phyloP scores from a whole-genome alignment of 148 eudicot species.

The Spergularia bocconei region DNA sequence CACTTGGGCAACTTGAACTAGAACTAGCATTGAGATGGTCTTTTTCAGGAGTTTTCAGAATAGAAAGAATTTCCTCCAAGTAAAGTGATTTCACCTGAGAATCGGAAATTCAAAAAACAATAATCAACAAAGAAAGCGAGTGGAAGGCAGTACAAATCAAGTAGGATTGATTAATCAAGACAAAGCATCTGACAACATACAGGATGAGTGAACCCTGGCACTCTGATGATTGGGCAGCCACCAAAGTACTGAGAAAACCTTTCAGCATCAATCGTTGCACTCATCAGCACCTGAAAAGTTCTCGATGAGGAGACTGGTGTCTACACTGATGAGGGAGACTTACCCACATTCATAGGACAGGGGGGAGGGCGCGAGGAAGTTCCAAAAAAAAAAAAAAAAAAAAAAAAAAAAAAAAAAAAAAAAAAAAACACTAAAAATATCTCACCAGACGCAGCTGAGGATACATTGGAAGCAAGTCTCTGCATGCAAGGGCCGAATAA shows the following conservation, averaged over 20 bases:
- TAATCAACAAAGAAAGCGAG: neutral
- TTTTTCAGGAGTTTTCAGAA: slow-evolving; percentile 42
- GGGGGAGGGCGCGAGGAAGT: too few species aligned
- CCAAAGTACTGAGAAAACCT: slow-evolving; percentile 93
- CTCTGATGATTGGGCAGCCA: slow-evolving; percentile 83
- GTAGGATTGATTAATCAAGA: neutral
- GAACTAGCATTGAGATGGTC: slow-evolving; percentile 42
- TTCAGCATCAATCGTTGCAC: slow-evolving; percentile 97
- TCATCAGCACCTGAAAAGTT: slow-evolving; percentile 78
- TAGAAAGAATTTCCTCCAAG: slow-evolving; percentile 73
- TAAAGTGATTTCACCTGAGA: slow-evolving; percentile 69
- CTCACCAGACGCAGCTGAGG: slow-evolving; percentile 86
- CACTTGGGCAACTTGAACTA: slow-evolving; percentile 28
- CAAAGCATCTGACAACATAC: slow-evolving; percentile 38
- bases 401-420: too few species aligned
- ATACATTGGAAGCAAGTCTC: slow-evolving; percentile 85
- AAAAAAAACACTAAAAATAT: too few species aligned
- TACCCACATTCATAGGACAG: neutral
- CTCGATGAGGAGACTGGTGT: slow-evolving; percentile 18
- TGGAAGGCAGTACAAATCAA: slow-evolving; percentile 6
- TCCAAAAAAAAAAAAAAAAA: slow-evolving; percentile 4
- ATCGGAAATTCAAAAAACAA: neutral
- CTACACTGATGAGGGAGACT: neutral
- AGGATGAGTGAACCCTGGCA: slow-evolving; percentile 97
- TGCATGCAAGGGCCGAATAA: slow-evolving; percentile 43